A percentile compares a stretch with the other conserved stretches of the same genome.
These are phyloP conservation scores for Seminavis robusta DNA, from an alignment of 108 stramenopile species.

Conservation along the genomic window DNA sequence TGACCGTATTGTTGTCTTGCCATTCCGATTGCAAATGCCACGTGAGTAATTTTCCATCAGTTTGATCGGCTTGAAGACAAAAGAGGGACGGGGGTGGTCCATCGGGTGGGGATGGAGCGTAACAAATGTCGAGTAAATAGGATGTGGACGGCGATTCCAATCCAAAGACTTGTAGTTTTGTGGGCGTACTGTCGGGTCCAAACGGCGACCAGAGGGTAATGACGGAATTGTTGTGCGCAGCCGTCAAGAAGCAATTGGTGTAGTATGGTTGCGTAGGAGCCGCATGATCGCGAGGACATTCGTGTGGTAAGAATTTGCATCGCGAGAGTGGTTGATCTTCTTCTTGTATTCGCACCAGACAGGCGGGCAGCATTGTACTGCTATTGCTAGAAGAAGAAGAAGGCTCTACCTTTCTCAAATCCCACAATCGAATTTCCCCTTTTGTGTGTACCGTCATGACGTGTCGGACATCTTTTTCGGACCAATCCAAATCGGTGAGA, in stretches of 20 bases:
- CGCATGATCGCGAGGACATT: conserved; percentile 17
- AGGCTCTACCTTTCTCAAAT: conserved; percentile 24
- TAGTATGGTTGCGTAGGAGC: conserved; percentile 2
- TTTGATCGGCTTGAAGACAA: conserved; percentile 57
- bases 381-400: background rate
- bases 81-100: conserved; percentile 55
- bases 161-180: conserved; percentile 49
- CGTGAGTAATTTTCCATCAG: conserved; percentile 44
- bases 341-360: conserved; percentile 1
- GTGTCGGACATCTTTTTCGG: conserved; percentile 43
- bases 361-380: background rate
- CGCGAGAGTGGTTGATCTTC: conserved; percentile 12
- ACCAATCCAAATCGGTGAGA: conserved; percentile 67
- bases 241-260: conserved; percentile 75
- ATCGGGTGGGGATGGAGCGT: conserved; percentile 30
- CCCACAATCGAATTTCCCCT: conserved; percentile 69
- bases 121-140: conserved; percentile 54
- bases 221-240: conserved; percentile 41
- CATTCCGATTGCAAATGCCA: conserved; percentile 53
- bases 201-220: conserved; percentile 77
- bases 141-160: conserved; percentile 32
- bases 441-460: conserved; percentile 59
- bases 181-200: conserved; percentile 13
- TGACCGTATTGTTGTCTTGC: conserved; percentile 3
- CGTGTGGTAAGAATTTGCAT: conserved; percentile 63